Conservation (phyloP, 768 basidiomycete genomes). For the Tricholoma terreum region DNA sequence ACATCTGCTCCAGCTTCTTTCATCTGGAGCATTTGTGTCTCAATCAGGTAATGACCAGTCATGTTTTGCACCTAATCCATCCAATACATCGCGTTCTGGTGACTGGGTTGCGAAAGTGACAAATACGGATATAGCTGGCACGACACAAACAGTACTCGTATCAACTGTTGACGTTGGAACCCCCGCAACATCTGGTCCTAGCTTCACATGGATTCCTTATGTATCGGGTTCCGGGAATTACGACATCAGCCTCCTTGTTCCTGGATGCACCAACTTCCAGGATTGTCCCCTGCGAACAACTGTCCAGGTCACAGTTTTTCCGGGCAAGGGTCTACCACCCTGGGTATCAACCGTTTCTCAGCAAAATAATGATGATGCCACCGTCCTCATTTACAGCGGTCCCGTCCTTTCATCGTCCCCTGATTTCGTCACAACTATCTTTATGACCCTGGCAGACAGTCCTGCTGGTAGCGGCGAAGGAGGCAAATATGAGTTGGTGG, state of each 20-base stretch:
- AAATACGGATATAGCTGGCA: constrained; percentile 76
- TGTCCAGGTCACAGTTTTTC: constrained; percentile 81
- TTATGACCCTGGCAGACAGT: constrained; percentile 65
- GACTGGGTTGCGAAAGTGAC: constrained; percentile 64
- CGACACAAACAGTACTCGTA: constrained; percentile 70
- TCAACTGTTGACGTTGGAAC: constrained; percentile 67
- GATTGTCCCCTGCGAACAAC: constrained; percentile 80
- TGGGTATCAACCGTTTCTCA: constrained; percentile 73
- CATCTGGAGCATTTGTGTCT: constrained; percentile 88
- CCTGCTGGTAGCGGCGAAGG: constrained; percentile 62
- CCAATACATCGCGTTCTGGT: constrained; percentile 65
- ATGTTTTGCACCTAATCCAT: constrained; percentile 76
- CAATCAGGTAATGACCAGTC: constrained; percentile 56
- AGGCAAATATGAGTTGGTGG: constrained; percentile 79
- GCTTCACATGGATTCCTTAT: constrained; percentile 87
- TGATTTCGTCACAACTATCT: constrained; percentile 70
- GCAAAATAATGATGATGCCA: constrained; percentile 60
- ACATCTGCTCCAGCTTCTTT: constrained; percentile 89
- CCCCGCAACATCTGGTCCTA: constrained; percentile 58
- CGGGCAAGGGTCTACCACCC: constrained; percentile 63
- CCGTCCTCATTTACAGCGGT: constrained; percentile 71
- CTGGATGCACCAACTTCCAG: constrained; percentile 78
- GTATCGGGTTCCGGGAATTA: constrained; percentile 89
- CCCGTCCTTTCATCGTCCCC: constrained; percentile 74
- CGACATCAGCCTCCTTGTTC: constrained; percentile 78